These are phyloP conservation scores for Globisporangium emineosum DNA, from an alignment of 352 stramenopile species.

Conservation along the genomic window DNA sequence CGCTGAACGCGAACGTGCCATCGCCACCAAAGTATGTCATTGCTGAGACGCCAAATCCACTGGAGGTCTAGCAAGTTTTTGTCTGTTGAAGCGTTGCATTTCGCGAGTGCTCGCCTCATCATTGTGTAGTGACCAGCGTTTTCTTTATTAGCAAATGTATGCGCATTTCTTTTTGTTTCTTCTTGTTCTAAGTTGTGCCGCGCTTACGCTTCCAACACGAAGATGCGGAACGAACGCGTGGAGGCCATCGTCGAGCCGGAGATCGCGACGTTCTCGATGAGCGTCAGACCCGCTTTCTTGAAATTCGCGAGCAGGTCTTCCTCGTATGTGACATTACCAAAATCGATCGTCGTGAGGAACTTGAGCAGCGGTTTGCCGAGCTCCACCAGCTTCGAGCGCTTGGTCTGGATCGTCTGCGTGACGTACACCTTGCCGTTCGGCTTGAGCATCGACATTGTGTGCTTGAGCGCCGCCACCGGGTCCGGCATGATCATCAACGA, in stretches of 20 bases:
- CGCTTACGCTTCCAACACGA: conserved; percentile 44
- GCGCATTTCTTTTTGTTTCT: background rate
- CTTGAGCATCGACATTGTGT: conserved; percentile 61
- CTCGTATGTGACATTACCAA: conserved; percentile 87
- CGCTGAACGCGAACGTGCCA: background rate
- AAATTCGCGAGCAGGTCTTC: conserved; percentile 63
- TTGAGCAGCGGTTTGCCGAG: conserved; percentile 88
- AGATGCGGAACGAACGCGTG: conserved; percentile 65
- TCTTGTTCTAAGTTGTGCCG: background rate
- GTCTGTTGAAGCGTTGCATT: background rate
- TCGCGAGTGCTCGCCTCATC: background rate
- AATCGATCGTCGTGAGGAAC: conserved; percentile 93
- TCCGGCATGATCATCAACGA: conserved; percentile 92
- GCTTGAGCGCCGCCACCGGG: conserved; percentile 72
- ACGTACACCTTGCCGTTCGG: conserved; percentile 65
- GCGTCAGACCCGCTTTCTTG: conserved; percentile 55
- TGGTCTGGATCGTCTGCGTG: conserved; percentile 91
- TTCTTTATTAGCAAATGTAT: conserved; percentile 6
- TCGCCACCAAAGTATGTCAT: conserved; percentile 21
- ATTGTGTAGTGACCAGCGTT: background rate
- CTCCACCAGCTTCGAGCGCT: conserved; percentile 59
- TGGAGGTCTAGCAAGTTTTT: conserved; percentile 3
- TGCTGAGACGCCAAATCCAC: conserved; percentile 15
- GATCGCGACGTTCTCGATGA: conserved; percentile 56
- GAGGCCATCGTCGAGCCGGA: conserved; percentile 52